phyloP scores from a whole-genome alignment of 345 rosid species.

The Linum tenue region DNA sequence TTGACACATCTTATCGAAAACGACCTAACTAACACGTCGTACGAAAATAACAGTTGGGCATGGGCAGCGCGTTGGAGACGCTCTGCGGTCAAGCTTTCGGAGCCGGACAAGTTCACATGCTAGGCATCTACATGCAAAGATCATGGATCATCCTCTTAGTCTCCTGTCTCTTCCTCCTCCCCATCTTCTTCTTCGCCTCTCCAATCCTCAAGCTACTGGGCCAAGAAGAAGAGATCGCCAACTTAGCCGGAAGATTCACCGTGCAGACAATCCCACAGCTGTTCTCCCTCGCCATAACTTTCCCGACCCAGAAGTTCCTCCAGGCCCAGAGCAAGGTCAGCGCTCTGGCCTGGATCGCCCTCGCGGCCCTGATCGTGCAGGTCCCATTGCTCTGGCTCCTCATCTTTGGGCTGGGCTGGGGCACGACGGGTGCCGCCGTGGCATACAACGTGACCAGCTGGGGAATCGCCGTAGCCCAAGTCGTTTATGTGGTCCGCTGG shows the following conservation, averaged over 20 bases:
- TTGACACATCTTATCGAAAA: too few species aligned
- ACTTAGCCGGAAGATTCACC: conserved; percentile 51
- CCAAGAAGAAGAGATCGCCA: conserved; percentile 42
- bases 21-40: too few species aligned
- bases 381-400: conserved; percentile 40
- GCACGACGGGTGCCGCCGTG: conserved; percentile 54
- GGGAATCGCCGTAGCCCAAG: conserved; percentile 37
- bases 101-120: conserved; percentile 63
- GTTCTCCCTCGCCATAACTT: conserved; percentile 55
- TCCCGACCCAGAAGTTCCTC: conserved; percentile 62
- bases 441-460: conserved; percentile 47
- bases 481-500: conserved; percentile 45
- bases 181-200: conserved; percentile 53
- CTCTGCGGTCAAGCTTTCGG: conserved; percentile 89
- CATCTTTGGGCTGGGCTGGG: conserved; percentile 38
- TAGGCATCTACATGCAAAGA: conserved; percentile 75
- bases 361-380: conserved; percentile 34
- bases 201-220: conserved; percentile 57
- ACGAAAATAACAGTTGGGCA: conserved; percentile 47
- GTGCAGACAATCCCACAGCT: conserved; percentile 46
- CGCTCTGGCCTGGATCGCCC: conserved; percentile 48
- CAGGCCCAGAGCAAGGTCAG: conserved; percentile 74
- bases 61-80: conserved; percentile 92
- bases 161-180: conserved; percentile 38
- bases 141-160: conserved; percentile 55